Conservation (phyloP, 331 rosid species). For the Acacia concinna region DNA sequence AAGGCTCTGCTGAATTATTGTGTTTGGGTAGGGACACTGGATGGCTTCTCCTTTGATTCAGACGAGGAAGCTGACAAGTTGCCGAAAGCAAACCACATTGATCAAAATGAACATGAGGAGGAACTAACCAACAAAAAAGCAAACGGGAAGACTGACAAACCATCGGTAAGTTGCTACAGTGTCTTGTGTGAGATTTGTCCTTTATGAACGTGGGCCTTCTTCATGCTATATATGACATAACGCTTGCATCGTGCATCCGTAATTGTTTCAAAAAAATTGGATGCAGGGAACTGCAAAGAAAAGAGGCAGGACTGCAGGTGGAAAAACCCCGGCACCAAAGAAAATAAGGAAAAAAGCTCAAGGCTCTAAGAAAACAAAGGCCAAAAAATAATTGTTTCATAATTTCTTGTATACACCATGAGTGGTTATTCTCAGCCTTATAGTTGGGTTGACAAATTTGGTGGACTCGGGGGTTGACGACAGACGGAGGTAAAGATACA, state of each 20-base stretch:
- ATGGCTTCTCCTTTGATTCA: slow-evolving; percentile 88
- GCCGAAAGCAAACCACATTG: slow-evolving; percentile 57
- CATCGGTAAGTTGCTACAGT: slow-evolving; percentile 47
- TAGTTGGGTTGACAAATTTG: neutral
- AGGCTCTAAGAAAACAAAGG: slow-evolving; percentile 48
- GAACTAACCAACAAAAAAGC: slow-evolving; percentile 18
- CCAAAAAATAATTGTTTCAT: slow-evolving; percentile 42
- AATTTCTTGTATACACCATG: slow-evolving; percentile 17
- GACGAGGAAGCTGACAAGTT: slow-evolving; percentile 77
- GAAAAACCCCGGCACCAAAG: slow-evolving; percentile 41
- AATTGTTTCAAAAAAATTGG: slow-evolving; percentile 27
- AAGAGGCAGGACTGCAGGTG: slow-evolving; percentile 59
- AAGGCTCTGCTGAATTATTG: slow-evolving; percentile 22
- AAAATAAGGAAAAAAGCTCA: slow-evolving; percentile 56
- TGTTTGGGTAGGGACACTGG: slow-evolving; percentile 78
- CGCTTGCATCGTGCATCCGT: slow-evolving; percentile 20
- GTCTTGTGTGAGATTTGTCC: slow-evolving; percentile 11
- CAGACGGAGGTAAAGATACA: neutral
- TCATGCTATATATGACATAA: neutral
- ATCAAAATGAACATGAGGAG: slow-evolving; percentile 23
- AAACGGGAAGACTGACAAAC: slow-evolving; percentile 26
- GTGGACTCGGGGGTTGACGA: neutral
- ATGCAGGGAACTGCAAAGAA: slow-evolving; percentile 72
- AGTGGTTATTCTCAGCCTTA: neutral
- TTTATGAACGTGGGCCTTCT: slow-evolving; percentile 7